Conservation (phyloP, 768 basidiomycete species). For the Podaxis mareebaensis region DNA sequence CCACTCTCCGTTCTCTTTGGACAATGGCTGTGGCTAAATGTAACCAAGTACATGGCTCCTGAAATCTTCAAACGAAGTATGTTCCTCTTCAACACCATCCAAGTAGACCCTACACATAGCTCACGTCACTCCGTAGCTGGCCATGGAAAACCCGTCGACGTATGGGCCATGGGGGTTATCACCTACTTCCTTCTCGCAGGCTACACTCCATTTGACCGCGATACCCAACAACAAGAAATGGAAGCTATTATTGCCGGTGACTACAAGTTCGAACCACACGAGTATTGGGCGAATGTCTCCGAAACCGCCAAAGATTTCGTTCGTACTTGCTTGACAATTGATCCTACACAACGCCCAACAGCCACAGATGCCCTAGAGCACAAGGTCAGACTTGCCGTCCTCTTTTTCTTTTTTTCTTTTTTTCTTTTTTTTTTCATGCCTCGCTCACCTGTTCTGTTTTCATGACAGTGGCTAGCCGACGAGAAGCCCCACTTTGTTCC, state of each 20-base stretch:
- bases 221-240: slow-evolving; percentile 86
- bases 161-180: slow-evolving; percentile 99
- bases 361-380: slow-evolving; percentile 74
- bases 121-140: slow-evolving; percentile 51
- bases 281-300: slow-evolving; percentile 88
- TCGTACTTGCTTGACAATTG: slow-evolving; percentile 76
- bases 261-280: slow-evolving; percentile 79
- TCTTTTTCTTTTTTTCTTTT: too few species aligned
- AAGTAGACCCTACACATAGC: neutral
- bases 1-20: slow-evolving; percentile 12
- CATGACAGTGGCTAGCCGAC: slow-evolving; percentile 70
- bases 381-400: slow-evolving; percentile 34
- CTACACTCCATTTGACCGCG: slow-evolving; percentile 97
- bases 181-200: slow-evolving; percentile 92
- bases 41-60: slow-evolving; percentile 82
- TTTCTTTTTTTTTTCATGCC: too few species aligned
- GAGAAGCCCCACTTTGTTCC: slow-evolving; percentile 70
- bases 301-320: slow-evolving; percentile 85
- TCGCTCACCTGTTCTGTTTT: too few species aligned
- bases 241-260: slow-evolving; percentile 93
- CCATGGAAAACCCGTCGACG: slow-evolving; percentile 91
- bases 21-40: neutral
- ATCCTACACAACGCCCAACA: slow-evolving; percentile 79
- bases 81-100: slow-evolving; percentile 23
- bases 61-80: slow-evolving; percentile 92